A percentile compares a stretch with the other conserved stretches of the same genome.
Conservation (phyloP, 2,329 filamentous ascomycete species). For the Dendryphion nanum region DNA sequence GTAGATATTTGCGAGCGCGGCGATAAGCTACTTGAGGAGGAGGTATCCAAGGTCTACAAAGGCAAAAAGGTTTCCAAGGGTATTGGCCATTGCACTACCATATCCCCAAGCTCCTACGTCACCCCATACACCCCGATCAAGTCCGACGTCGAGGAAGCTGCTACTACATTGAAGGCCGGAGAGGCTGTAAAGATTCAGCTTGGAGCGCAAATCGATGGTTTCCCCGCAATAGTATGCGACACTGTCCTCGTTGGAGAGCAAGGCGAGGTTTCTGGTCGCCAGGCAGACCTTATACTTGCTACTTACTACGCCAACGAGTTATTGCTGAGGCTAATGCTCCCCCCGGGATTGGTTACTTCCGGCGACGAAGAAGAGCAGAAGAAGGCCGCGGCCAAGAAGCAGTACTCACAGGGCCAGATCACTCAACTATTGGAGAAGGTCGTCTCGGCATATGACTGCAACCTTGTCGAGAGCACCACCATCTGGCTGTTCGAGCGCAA, state of each 20-base stretch:
- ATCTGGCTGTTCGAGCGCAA: constrained; percentile 96
- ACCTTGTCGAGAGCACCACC: constrained; percentile 94
- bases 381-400: constrained; percentile 77
- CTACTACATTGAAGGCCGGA: constrained; percentile 72
- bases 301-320: constrained; percentile 96
- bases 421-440: constrained; percentile 87
- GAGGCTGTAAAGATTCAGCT: constrained; percentile 97
- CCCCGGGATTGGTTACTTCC: constrained; percentile 78
- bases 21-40: constrained; percentile 91
- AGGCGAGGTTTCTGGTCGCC: constrained; percentile 68
- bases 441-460: constrained; percentile 85
- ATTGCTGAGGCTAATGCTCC: constrained; percentile 84
- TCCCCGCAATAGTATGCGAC: constrained; percentile 94
- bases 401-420: constrained; percentile 83
- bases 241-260: constrained; percentile 73
- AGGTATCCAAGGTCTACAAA: constrained; percentile 93
- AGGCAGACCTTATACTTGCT: constrained; percentile 84
- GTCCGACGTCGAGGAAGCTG: constrained; percentile 82
- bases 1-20: constrained; percentile 93
- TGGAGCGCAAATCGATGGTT: constrained; percentile 97
- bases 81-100: constrained; percentile 89
- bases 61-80: constrained; percentile 97
- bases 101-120: constrained; percentile 90
- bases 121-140: constrained; percentile 94
- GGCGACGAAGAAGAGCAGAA: constrained; percentile 94